These are phyloP conservation scores for Gentiana macrophylla DNA, from an alignment of 257 asterid genomes.

Conservation along the genomic window DNA sequence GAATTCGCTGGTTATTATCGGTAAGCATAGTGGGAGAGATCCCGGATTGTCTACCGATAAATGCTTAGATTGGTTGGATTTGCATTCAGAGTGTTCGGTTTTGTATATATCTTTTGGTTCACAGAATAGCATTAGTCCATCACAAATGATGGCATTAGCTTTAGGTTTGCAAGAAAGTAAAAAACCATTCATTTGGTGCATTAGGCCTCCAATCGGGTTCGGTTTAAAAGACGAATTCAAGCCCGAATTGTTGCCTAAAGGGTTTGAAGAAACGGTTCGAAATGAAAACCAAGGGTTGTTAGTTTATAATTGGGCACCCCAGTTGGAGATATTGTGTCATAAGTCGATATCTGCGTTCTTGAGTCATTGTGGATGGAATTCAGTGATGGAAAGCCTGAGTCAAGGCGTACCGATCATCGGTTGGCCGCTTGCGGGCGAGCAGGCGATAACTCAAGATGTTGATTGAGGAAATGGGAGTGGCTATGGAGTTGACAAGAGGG, in stretches of 20 bases:
- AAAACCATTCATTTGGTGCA: constrained; percentile 58
- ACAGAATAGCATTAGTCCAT: constrained; percentile 58
- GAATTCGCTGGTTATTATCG: constrained; percentile 6
- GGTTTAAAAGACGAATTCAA: constrained; percentile 36
- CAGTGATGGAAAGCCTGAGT: constrained; percentile 70
- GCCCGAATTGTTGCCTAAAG: constrained; percentile 63
- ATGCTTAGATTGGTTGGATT: constrained; percentile 63
- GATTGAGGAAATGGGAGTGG: constrained; percentile 71
- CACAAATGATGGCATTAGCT: constrained; percentile 87
- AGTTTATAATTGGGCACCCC: constrained; percentile 88
- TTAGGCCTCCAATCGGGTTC: constrained; percentile 75
- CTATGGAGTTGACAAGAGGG: constrained; percentile 54
- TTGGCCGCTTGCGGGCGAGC: constrained; percentile 97
- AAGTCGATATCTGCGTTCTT: constrained; percentile 54
- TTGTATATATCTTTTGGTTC: constrained; percentile 91
- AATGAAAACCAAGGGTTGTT: constrained; percentile 36
- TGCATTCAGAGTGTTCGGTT: constrained; percentile 32
- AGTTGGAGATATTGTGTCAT: constrained; percentile 75
- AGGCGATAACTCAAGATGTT: constrained; percentile 77
- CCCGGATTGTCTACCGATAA: constrained; percentile 58
- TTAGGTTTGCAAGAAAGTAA: constrained; percentile 55
- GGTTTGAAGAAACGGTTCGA: constrained; percentile 34
- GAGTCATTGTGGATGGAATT: constrained; percentile 96
- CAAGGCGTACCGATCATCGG: constrained; percentile 88
- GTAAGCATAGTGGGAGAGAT: constrained; percentile 43